Evolutionary conservation across 1,284 basidiomycete species (phyloP), one percentile per base, ranked within the genome.

Genomic region (Puccinia polysora): DNA sequence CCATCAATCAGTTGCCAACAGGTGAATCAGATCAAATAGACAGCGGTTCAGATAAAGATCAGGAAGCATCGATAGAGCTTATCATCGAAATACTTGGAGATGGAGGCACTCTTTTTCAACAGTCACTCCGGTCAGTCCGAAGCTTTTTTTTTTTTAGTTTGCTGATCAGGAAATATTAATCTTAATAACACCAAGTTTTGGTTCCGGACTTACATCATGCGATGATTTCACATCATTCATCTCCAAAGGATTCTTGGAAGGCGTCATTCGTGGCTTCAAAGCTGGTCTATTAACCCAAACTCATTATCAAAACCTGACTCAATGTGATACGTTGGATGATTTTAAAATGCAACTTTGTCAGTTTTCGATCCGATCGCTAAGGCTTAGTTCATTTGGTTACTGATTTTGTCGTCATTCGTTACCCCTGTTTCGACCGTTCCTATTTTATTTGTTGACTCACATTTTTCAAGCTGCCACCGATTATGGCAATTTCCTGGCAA

Each of bases 401-500:
- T n/a, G n/a, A n/a, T n/a, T n/a, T n/a, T n/a, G n/a, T n/a, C n/a
- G n/a, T n/a, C n/a, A n/a, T 56, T 6, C 1, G 49, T 77, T 78
- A 73, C 79, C 78, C 43, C 75, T 78, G 18, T 76, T 76, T 12
- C 77, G 77, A 71, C 77, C 30, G 25, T 25, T 34, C 18, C 36
- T 38, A 1, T 36, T 60, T 59, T 36, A 12, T 32, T 47, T 18
- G 1, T 65, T 4, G 8, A 20, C 10, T 45, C 20, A 2, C n/a
- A 18, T 38, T 23, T 28, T 40, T 18, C 34, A 36, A 55, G 90
- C 90, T 7, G 87, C 94, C 6, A 98, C 95, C 10, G 96, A 99
- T 83, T 98, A 99, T 81, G 93, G 94, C 79, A 97, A 93, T 82
- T 98, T 99, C 80, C 88, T 99, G 60, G 88, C 95, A 43, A 97